phyloP scores from a whole-genome alignment of 2,329 filamentous ascomycete genomes.

The Fusarium sp. region DNA sequence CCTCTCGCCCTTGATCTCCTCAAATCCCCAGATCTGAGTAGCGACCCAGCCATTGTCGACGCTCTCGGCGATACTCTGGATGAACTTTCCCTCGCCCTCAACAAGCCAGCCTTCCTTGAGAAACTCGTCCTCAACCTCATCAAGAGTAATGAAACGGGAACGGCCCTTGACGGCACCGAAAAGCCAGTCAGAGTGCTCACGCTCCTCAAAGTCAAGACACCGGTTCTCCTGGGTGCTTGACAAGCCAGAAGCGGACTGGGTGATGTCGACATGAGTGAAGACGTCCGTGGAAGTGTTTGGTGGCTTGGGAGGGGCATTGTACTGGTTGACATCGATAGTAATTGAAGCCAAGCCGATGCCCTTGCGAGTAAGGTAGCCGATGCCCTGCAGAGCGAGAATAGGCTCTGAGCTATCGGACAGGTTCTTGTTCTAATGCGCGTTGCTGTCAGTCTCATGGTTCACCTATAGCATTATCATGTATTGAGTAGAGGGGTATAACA shows the following conservation, averaged over 20 bases:
- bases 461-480: background rate
- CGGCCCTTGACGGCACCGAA: slow-evolving; percentile 78
- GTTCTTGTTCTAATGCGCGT: slow-evolving; percentile 73
- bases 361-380: slow-evolving; percentile 79
- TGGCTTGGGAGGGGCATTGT: slow-evolving; percentile 57
- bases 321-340: slow-evolving; percentile 71
- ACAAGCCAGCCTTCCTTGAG: slow-evolving; percentile 70
- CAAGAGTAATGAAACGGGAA: slow-evolving; percentile 62
- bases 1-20: slow-evolving; percentile 64
- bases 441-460: slow-evolving; percentile 11
- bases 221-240: slow-evolving; percentile 71
- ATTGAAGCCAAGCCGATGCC: slow-evolving; percentile 76
- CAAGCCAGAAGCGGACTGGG: slow-evolving; percentile 79
- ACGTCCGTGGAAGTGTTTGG: slow-evolving; percentile 55
- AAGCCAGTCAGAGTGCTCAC: slow-evolving; percentile 80
- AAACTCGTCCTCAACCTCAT: slow-evolving; percentile 66
- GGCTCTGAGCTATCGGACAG: slow-evolving; percentile 77
- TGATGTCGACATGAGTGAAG: slow-evolving; percentile 75
- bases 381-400: slow-evolving; percentile 77
- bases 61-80: slow-evolving; percentile 73
- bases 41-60: slow-evolving; percentile 66
- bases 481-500: slow-evolving; percentile 40
- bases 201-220: slow-evolving; percentile 63
- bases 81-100: slow-evolving; percentile 68
- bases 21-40: slow-evolving; percentile 71